Percentiles rank a stretch among this genome's conserved stretches.
These are phyloP conservation scores for Hymenoscyphus repandus DNA, from an alignment of 2,329 filamentous ascomycete genomes.

Conservation along the genomic window DNA sequence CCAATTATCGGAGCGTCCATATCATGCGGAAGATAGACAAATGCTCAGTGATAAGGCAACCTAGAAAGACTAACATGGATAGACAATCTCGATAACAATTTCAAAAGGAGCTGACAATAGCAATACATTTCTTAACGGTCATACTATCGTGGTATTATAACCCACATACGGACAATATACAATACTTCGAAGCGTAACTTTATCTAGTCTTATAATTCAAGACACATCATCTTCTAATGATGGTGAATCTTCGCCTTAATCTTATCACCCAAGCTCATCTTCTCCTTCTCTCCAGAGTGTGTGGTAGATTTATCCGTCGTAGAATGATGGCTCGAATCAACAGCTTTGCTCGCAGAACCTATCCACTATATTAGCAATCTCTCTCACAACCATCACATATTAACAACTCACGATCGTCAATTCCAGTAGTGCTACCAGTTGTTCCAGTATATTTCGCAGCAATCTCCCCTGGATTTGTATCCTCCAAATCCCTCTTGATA, in stretches of 20 bases:
- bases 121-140: no score
- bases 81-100: no score
- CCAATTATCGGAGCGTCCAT: no score
- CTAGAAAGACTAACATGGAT: no score
- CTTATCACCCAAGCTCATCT: not conserved
- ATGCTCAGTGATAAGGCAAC: no score
- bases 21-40: no score
- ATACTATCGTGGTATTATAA: no score
- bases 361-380: not conserved
- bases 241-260: not conserved
- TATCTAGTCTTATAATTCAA: no score
- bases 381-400: not conserved
- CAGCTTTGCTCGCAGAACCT: not conserved
- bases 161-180: no score
- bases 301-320: not conserved
- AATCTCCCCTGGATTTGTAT: not conserved
- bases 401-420: not conserved
- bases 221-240: no score
- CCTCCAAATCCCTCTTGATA: not conserved
- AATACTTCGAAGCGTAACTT: no score
- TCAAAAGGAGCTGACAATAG: no score
- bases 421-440: not conserved
- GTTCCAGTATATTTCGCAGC: not conserved
- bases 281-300: not conserved
- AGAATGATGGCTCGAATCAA: not conserved